Evolutionary conservation across 495 filamentous ascomycete species (phyloP).

Genomic region (Penicillium herquei): DNA sequence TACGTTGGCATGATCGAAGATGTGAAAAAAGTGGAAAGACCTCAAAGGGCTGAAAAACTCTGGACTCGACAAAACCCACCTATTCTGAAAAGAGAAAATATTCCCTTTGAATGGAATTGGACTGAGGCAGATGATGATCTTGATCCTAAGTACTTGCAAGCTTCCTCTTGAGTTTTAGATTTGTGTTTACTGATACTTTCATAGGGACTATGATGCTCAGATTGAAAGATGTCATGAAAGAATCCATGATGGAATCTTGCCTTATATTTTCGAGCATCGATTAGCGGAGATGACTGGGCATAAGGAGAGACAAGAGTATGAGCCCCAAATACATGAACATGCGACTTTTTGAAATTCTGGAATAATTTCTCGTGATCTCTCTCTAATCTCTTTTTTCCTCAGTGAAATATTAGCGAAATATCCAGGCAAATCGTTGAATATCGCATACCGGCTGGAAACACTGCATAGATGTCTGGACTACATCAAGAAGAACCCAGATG

Average conservation of each 20-base stretch:
- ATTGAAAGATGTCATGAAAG: slow-evolving; percentile 2
- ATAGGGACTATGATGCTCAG: slow-evolving; percentile 1
- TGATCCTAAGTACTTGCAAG: neutral
- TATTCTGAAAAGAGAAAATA: neutral
- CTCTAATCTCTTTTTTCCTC: no score
- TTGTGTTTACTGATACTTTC: neutral
- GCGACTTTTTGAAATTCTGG: neutral
- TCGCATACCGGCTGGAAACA: neutral
- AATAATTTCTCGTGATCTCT: neutral
- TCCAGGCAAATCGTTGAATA: neutral
- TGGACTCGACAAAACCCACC: neutral
- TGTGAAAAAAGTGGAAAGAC: neutral
- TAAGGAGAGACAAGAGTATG: neutral
- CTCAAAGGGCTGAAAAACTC: neutral
- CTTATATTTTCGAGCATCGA: neutral
- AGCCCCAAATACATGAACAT: neutral
- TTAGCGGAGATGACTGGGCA: neutral
- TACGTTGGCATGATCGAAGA: neutral
- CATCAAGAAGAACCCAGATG: neutral
- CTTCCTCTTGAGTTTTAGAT: neutral
- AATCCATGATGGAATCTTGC: slow-evolving; percentile 3
- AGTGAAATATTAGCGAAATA: neutral
- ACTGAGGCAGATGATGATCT: neutral
- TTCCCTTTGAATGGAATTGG: neutral
- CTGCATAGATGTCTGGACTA: neutral